A percentile compares a stretch with the other conserved stretches of the same genome.
phyloP scores from a whole-genome alignment of 106 monocot species.

The Apostasia ramifera region DNA sequence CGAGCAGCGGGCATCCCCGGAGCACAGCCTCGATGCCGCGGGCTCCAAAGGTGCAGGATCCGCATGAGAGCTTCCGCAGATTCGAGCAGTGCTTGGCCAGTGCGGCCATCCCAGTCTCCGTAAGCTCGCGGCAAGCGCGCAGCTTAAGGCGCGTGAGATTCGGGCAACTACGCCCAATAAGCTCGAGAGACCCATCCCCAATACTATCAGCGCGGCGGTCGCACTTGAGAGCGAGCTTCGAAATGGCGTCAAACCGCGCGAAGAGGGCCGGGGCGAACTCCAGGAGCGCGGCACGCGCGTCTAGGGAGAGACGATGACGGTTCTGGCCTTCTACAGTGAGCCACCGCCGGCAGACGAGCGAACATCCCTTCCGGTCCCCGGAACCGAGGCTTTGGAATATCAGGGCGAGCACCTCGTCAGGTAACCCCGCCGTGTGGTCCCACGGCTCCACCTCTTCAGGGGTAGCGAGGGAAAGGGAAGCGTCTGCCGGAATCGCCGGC shows the following conservation, averaged over 20 bases:
- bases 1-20: constrained; percentile 32
- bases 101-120: constrained; percentile 45
- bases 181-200: constrained; percentile 44
- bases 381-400: constrained; percentile 51
- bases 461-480: background rate
- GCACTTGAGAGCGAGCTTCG: constrained; percentile 67
- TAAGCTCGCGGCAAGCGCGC: constrained; percentile 56
- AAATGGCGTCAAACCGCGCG: constrained; percentile 46
- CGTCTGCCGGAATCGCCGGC: background rate
- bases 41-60: constrained; percentile 64
- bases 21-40: constrained; percentile 66
- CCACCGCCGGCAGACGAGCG: constrained; percentile 82
- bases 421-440: constrained; percentile 44
- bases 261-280: constrained; percentile 28
- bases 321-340: constrained; percentile 47
- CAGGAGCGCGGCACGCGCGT: constrained; percentile 49
- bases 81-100: constrained; percentile 39
- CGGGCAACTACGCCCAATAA: constrained; percentile 42
- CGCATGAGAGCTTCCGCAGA: constrained; percentile 67
- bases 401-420: constrained; percentile 76
- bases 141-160: constrained; percentile 66
- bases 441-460: background rate
- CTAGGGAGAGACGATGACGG: constrained; percentile 61
- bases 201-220: constrained; percentile 58
- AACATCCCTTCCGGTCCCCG: constrained; percentile 73